Evolutionary conservation across 2,329 filamentous ascomycete genomes (phyloP), one percentile per base, ranked within the genome.

Genomic region (Pseudogymnoascus sp.): DNA sequence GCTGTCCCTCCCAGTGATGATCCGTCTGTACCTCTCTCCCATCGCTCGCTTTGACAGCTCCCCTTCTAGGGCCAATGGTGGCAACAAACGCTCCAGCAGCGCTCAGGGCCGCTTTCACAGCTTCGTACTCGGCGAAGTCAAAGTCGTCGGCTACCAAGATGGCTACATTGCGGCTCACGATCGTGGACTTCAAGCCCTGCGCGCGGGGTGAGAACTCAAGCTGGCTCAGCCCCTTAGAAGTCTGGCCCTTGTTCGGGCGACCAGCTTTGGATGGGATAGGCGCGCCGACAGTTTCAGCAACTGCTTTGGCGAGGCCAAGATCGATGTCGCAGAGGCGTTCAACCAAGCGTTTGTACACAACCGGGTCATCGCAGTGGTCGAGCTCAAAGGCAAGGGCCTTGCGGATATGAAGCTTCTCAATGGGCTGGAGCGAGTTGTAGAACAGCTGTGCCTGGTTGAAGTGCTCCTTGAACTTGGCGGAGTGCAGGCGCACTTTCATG

Each of bases 131-230:
- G 1, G 81, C 69, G 1, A 81, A 72, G 67, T 94, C 89, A 70
- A 87, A 94, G 1, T 89, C 89, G 64, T 94, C 89, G 1, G 86
- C 88, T 25, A 94, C 83, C 13, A 94, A 78, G 68, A 94, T 87
- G 10, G 87, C 89, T 3, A 94, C 80, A 37, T 87, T 84, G 1
- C 90, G 87, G 1, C 85, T 85, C 1, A 80, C 82, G 65, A 94
- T 90, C 0, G 85, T 90, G 0, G 87, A 84, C 13, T 78, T 78
- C 4, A 71, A 58, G 1, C 70, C 69, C 9, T 68, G 64, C n/a
- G 68, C 70, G 64, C 79, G 73, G 0, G 88, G 83, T 1, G 81
- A 74, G 69, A 84, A 88, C 7, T 92, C 88, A 21, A 84, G 73
- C 72, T 92, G 88, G 45, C 87, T 88, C 21, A 92, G 76, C 21